Percentiles rank a stretch among this genome's conserved stretches.
These are phyloP conservation scores for Saccharomycopsis hybrid DNA, from an alignment of 1,139 yeast species.

Conservation along the genomic window DNA sequence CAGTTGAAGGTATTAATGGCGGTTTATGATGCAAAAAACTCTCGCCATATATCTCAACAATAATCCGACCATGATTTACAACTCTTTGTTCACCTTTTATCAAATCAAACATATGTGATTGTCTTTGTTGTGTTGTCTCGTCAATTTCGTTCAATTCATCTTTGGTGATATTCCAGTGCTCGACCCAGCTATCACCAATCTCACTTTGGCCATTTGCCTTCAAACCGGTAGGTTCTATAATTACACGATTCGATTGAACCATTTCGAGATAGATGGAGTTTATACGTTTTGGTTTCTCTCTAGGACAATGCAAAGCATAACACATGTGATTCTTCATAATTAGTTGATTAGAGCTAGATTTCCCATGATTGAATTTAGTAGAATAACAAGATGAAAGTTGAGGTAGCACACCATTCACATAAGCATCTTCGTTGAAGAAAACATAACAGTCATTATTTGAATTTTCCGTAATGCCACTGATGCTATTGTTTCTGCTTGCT, in stretches of 20 bases:
- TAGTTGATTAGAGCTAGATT: constrained; percentile 10
- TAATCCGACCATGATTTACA: constrained; percentile 60
- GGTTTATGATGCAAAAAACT: constrained; percentile 35
- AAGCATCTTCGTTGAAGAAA: constrained; percentile 11
- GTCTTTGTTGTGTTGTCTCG: constrained; percentile 53
- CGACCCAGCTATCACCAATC: constrained; percentile 55
- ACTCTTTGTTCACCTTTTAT: constrained; percentile 72
- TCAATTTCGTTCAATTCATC: constrained; percentile 51
- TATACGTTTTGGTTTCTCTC: constrained; percentile 9
- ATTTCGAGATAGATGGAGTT: not conserved
- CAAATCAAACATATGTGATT: constrained; percentile 72
- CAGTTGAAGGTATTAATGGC: constrained; percentile 39
- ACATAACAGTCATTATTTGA: constrained; percentile 14
- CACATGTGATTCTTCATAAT: constrained; percentile 10
- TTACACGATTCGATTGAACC: constrained; percentile 3
- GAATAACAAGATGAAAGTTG: constrained; percentile 19
- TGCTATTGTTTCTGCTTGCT: constrained; percentile 38
- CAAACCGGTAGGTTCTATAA: constrained; percentile 16
- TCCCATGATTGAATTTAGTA: constrained; percentile 14
- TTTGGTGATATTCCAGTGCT: constrained; percentile 62
- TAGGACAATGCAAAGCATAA: constrained; percentile 17
- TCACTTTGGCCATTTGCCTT: constrained; percentile 11
- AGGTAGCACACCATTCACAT: constrained; percentile 18
- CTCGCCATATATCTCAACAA: constrained; percentile 51
- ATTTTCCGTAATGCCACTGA: constrained; percentile 36